Conservation (phyloP, 179 eudicot genomes). For the Drosera spatulata region DNA sequence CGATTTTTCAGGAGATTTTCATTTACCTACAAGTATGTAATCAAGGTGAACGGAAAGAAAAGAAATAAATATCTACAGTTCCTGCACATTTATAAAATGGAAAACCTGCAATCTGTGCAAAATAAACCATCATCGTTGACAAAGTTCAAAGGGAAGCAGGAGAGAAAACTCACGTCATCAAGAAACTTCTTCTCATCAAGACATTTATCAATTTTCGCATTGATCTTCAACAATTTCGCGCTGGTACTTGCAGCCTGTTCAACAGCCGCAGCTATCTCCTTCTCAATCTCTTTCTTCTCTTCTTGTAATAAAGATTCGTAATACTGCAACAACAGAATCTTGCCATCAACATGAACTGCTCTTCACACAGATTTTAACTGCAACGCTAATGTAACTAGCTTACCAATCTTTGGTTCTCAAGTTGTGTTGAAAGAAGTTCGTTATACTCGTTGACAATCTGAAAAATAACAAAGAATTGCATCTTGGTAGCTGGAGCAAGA, state of each 20-base stretch:
- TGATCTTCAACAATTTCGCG: conserved; percentile 59
- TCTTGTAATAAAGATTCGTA: conserved; percentile 67
- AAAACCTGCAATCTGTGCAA: not conserved
- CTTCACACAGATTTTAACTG: not conserved
- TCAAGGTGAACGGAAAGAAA: not conserved
- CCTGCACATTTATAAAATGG: conserved; percentile 1
- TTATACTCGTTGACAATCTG: conserved; percentile 87
- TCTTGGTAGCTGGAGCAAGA: not conserved
- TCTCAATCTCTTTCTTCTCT: conserved; percentile 65
- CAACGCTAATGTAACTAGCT: conserved; percentile 4
- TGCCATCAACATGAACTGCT: not conserved
- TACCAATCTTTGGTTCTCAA: conserved; percentile 82
- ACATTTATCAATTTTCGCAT: conserved; percentile 59
- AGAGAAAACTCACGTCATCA: conserved; percentile 47
- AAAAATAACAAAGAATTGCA: conserved; percentile 4
- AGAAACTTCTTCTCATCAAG: conserved; percentile 66
- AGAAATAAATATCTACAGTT: not conserved
- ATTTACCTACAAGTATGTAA: conserved; percentile 46
- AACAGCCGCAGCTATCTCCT: conserved; percentile 45
- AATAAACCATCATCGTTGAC: not conserved
- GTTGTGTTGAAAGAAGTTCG: conserved; percentile 84
- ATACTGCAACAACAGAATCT: conserved; percentile 32
- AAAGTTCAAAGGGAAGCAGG: not conserved
- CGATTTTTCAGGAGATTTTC: conserved; percentile 65
- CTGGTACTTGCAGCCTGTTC: conserved; percentile 32